Conservation (phyloP, 352 stramenopile genomes). For the Phytopythium litorale region DNA sequence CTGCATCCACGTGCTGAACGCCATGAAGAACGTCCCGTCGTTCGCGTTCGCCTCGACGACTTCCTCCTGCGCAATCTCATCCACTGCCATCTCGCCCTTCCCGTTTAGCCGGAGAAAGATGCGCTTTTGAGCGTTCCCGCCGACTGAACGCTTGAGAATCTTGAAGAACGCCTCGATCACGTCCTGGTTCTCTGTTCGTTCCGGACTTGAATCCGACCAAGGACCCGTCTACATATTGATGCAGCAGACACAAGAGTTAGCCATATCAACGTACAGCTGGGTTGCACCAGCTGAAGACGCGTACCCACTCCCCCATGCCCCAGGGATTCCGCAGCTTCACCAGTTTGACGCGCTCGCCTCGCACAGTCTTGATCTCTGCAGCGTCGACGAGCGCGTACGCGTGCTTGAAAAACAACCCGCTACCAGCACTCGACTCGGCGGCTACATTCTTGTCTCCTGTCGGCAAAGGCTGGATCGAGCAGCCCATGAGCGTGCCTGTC, state of each 20-base stretch:
- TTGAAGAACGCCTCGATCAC: slow-evolving; percentile 76
- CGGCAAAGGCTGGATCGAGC: slow-evolving; percentile 81
- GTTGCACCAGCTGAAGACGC: neutral
- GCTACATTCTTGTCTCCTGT: slow-evolving; percentile 55
- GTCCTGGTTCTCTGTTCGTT: slow-evolving; percentile 76
- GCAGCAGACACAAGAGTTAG: neutral
- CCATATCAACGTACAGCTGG: neutral
- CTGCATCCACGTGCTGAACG: slow-evolving; percentile 81
- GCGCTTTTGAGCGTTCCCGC: slow-evolving; percentile 58
- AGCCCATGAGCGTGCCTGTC: slow-evolving; percentile 89
- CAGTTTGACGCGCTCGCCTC: slow-evolving; percentile 49
- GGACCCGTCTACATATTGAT: slow-evolving; percentile 46
- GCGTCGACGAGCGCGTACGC: slow-evolving; percentile 84
- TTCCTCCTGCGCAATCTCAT: slow-evolving; percentile 74
- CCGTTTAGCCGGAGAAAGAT: slow-evolving; percentile 55
- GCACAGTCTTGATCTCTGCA: slow-evolving; percentile 58
- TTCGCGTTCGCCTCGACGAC: slow-evolving; percentile 75
- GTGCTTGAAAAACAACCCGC: slow-evolving; percentile 85
- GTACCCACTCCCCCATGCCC: slow-evolving; percentile 91
- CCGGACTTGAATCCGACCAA: slow-evolving; percentile 80
- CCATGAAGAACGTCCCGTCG: slow-evolving; percentile 93
- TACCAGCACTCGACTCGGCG: slow-evolving; percentile 72
- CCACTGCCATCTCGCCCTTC: slow-evolving; percentile 43
- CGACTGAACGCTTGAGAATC: slow-evolving; percentile 60
- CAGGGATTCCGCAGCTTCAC: slow-evolving; percentile 89